Conservation (phyloP, 192 early-diverging fungal genomes). For the Coemansia sp. region DNA sequence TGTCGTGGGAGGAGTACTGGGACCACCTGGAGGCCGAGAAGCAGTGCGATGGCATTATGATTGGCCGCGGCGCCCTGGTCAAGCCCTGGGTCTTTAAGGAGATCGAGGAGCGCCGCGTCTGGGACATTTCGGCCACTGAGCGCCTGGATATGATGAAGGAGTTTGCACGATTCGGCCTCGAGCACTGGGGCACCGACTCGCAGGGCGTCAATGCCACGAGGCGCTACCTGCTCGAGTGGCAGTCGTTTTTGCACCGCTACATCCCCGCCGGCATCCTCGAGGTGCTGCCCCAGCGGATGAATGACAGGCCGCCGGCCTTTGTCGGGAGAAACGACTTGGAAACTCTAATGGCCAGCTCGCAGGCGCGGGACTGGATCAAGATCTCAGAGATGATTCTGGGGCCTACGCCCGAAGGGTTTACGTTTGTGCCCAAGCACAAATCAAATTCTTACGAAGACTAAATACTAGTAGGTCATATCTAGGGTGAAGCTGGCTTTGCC, state of each 20-base stretch:
- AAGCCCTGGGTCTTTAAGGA: slow-evolving; percentile 99
- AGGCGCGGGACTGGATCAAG: slow-evolving; percentile 87
- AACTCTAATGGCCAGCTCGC: slow-evolving; percentile 86
- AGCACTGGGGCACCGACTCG: slow-evolving; percentile 93
- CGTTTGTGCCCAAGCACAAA: slow-evolving; percentile 94
- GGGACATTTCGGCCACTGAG: slow-evolving; percentile 88
- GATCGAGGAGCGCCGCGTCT: slow-evolving; percentile 79
- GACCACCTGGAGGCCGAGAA: slow-evolving; percentile 56
- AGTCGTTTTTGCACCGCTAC: slow-evolving; percentile 73
- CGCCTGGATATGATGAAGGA: slow-evolving; percentile 86
- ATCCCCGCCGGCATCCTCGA: slow-evolving; percentile 93
- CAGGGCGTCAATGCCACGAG: slow-evolving; percentile 82
- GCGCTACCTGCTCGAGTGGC: slow-evolving; percentile 78
- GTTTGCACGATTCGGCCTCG: slow-evolving; percentile 84
- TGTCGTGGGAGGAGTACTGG: slow-evolving; percentile 84
- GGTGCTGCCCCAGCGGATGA: slow-evolving; percentile 86
- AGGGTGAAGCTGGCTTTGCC: slow-evolving; percentile 16
- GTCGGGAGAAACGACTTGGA: slow-evolving; percentile 87
- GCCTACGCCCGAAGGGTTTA: slow-evolving; percentile 79
- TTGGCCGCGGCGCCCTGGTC: slow-evolving; percentile 87
- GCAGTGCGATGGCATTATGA: slow-evolving; percentile 83
- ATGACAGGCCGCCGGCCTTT: slow-evolving; percentile 84
- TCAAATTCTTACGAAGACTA: slow-evolving; percentile 71
- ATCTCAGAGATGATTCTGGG: slow-evolving; percentile 90
- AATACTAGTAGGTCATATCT: slow-evolving; percentile 14